Base-by-base conservation (phyloP, 768 basidiomycete genomes). In the Psilocybe cubensis region DNA sequence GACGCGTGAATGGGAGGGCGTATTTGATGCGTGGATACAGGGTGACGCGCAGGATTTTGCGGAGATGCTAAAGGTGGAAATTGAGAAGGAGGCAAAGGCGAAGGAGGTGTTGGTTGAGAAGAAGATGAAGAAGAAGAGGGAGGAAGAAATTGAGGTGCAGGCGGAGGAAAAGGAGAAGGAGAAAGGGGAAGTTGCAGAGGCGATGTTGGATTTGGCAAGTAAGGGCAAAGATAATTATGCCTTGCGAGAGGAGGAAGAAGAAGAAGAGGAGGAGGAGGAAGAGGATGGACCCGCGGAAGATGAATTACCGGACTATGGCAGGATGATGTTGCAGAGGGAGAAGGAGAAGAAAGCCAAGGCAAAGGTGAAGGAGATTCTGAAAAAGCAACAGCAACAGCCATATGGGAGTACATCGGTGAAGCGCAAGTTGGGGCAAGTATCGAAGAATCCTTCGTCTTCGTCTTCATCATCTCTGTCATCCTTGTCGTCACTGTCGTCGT, bases 1-100 rank as follows among this genome's bases (percentile, higher is more conserved):
- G 3, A 86, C 86, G 7, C 79, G 89, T 52, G 92, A 94, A 60
- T 96, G 92, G 93, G 89, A 91, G 59, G 89, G 86, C 7, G 88
- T 96, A 3, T 96, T 97, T 63, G 94, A 97, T 71, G 82, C 84
- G 35, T 96, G 93, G 91, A 71, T 94, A 53, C 85, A 94, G 64
- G 93, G 94, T 1, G 94, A 96, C 66, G 88, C 91, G 2, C 95
- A 97, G 70, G 68, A 67, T 14, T 95, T 96, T 71, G 89, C 92
- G 4, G 72, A 74, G 35, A 68, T 85, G 57, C 68, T 92, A 58
- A 79, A 76, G 58, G 76, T 76, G 21, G 88, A 86, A 71, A 76
- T 90, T 29, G 78, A 79, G 58, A 81, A 79, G 63, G 83, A 86
- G 69, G 68, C 72, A 18, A 75, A 69, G 44, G 77, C 79, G 35